phyloP scores from a whole-genome alignment of 1,139 yeast genomes.

The Ogataea hybrid region DNA sequence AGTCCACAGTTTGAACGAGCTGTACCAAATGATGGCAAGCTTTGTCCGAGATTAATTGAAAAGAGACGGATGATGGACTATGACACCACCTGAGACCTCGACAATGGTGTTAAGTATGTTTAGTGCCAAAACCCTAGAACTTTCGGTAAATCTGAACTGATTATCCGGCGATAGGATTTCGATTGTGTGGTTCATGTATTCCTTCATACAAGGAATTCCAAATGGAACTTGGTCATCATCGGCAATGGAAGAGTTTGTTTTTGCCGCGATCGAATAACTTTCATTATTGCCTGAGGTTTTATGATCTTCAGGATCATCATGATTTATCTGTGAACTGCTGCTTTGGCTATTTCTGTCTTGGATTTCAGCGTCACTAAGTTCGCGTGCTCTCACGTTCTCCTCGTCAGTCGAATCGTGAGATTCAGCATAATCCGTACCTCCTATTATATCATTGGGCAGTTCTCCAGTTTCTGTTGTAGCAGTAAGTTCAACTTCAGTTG shows the following conservation, averaged over 20 bases:
- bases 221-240: slow-evolving; percentile 46
- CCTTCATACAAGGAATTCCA: slow-evolving; percentile 68
- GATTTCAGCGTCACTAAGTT: too few species aligned
- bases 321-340: background rate
- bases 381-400: too few species aligned
- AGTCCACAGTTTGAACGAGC: slow-evolving; percentile 68
- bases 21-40: slow-evolving; percentile 81
- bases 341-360: too few species aligned
- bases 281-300: background rate
- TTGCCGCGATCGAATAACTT: background rate
- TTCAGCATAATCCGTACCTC: slow-evolving; percentile 24
- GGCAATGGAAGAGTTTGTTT: background rate
- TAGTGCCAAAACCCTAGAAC: slow-evolving; percentile 81
- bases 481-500: slow-evolving; percentile 27
- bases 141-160: slow-evolving; percentile 81
- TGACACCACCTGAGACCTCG: slow-evolving; percentile 73
- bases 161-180: slow-evolving; percentile 83
- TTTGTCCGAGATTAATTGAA: slow-evolving; percentile 71
- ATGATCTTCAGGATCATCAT: too few species aligned
- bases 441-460: slow-evolving; percentile 33
- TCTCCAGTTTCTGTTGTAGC: slow-evolving; percentile 24
- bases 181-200: slow-evolving; percentile 71
- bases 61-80: slow-evolving; percentile 65
- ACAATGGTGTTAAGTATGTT: slow-evolving; percentile 73
- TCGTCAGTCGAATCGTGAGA: too few species aligned